Evolutionary conservation across 2,329 filamentous ascomycete genomes (phyloP), one percentile per base, ranked within the genome.

Genomic region (Fusarium abutilonis): DNA sequence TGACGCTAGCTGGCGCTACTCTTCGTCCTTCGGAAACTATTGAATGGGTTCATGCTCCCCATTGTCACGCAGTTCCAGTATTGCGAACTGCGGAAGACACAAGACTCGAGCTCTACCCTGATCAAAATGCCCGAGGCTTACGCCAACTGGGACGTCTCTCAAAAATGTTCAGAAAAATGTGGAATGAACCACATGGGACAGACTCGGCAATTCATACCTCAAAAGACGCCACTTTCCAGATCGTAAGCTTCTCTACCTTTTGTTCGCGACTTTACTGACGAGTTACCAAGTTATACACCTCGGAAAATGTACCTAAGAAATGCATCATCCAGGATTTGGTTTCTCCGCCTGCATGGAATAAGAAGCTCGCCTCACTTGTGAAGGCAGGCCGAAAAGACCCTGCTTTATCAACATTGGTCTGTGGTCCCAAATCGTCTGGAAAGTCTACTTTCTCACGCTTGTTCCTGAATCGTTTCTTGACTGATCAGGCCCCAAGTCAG

Each of bases 391-490:
- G 73, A 44, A 75, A 73, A 35, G 72, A 70, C 13, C 73, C 69
- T 7, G 72, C 74, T 41, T 74, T 74, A 3, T 77, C 78, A 3
- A 78, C 86, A 7, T 78, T 93, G 59, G 77, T 92, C 3, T 88
- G 88, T 45, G 90, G 90, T 0, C 85, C 88, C 0, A 90, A 92
- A 63, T 87, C 85, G 1, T 86, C 89, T 3, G 90, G 90, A 3
- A 93, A 93, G 70, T 93, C 90, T 1, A 92, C 89, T 0, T 90
- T 93, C 71, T 83, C 85, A 11, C 85, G 84, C 43, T 74, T 92
- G 5, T 77, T 93, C 3, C 76, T 82, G 9, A 93, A 93, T 69
- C 83, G 85, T 10, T 76, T 91, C 9, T 74, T 91, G n/a, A 89
- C 86, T 4, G 66, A 70, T 15, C 45, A 51, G 13, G 15, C 31